A percentile compares a stretch with the other conserved stretches of the same genome.
Conservation (phyloP, 2,329 filamentous ascomycete genomes). For the Alternaria sp. region DNA sequence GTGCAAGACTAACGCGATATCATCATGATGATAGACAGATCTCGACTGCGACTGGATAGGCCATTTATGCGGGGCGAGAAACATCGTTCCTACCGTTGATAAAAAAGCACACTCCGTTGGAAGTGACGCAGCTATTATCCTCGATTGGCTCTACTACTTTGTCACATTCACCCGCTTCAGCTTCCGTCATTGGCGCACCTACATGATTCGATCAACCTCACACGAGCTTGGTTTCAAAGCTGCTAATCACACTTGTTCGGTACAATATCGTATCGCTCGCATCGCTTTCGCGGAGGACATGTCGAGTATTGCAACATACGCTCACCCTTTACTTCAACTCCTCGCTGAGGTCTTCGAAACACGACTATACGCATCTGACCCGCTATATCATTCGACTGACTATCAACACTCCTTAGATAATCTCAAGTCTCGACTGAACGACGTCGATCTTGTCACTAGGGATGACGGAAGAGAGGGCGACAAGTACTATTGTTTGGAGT, state of each 20-base stretch:
- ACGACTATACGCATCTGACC: neutral
- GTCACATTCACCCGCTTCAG: constrained; percentile 16
- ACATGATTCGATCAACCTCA: constrained; percentile 7
- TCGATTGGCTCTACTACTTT: constrained; percentile 18
- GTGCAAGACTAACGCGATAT: neutral
- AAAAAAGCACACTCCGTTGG: neutral
- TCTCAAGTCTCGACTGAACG: neutral
- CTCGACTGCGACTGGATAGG: neutral
- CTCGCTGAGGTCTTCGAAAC: neutral
- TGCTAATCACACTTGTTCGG: neutral
- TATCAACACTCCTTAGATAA: neutral
- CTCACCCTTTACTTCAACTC: neutral
- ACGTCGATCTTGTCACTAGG: fast-evolving
- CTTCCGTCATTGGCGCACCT: constrained; percentile 21
- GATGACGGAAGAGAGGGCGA: neutral
- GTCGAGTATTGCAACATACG: neutral
- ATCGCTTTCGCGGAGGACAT: neutral
- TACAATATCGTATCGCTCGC: neutral
- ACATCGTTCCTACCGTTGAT: neutral
- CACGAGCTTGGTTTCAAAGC: constrained; percentile 8
- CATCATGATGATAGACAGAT: neutral
- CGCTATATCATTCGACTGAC: neutral
- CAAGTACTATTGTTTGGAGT: neutral
- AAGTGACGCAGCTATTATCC: neutral
- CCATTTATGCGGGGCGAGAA: neutral